Percentiles rank a stretch among this genome's conserved stretches.
Conservation (phyloP, 176 grass and related monocot genomes). For the Rhynchospora breviuscula region DNA sequence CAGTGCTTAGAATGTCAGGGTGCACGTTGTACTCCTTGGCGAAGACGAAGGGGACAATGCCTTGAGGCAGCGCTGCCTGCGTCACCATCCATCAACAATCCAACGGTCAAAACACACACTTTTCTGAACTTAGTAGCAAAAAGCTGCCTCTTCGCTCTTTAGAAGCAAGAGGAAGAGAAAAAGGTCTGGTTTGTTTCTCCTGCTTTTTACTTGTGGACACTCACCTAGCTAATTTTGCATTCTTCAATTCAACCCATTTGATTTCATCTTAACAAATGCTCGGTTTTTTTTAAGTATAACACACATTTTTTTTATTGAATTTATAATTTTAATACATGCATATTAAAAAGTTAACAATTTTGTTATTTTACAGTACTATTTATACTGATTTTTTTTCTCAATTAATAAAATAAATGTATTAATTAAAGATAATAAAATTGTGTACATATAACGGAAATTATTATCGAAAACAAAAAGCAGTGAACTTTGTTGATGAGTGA, state of each 20-base stretch:
- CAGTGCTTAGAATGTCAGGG: conserved; percentile 96
- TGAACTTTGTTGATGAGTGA: neutral
- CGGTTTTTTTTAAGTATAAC: neutral
- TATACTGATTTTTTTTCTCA: too few relatives aligned
- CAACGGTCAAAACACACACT: conserved; percentile 11
- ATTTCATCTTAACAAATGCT: neutral
- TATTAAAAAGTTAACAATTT: too few relatives aligned
- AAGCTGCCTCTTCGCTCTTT: conserved; percentile 15
- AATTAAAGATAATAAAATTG: too few relatives aligned
- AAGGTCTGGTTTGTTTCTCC: conserved; percentile 7
- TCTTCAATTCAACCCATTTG: neutral
- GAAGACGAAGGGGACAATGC: conserved; percentile 97
- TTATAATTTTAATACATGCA: too few relatives aligned
- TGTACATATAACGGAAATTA: too few relatives aligned
- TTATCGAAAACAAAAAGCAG: neutral
- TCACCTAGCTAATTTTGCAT: too few relatives aligned
- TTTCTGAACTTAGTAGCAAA: conserved; percentile 8
- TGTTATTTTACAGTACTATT: too few relatives aligned
- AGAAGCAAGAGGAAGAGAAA: conserved; percentile 12
- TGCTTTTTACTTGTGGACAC: neutral
- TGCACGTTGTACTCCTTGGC: conserved; percentile 99
- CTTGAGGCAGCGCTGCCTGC: conserved; percentile 87
- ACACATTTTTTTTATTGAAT: too few relatives aligned
- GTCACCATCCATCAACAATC: neutral
- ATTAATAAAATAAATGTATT: too few relatives aligned